These are phyloP conservation scores for Geranium rotundifolium DNA, from an alignment of 345 rosid species.

Conservation along the genomic window DNA sequence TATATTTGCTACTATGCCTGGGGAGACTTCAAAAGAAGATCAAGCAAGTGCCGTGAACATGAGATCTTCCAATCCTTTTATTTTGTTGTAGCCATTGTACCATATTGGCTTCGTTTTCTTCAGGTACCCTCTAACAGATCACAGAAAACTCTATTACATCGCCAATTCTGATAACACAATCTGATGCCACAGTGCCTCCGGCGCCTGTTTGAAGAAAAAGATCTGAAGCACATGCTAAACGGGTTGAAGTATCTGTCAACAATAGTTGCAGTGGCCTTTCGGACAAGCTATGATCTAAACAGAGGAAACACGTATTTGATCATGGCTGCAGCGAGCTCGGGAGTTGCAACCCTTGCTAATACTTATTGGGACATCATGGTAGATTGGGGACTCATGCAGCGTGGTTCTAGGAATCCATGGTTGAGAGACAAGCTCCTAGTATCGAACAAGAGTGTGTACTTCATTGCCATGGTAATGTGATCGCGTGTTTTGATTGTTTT, in stretches of 20 bases:
- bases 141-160: too few species aligned
- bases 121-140: slow-evolving; percentile 28
- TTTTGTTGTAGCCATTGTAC: slow-evolving; percentile 42
- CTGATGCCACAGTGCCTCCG: slow-evolving; percentile 37
- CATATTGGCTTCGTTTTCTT: slow-evolving; percentile 62
- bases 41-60: slow-evolving; percentile 34
- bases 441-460: slow-evolving; percentile 44
- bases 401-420: slow-evolving; percentile 58
- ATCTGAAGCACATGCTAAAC: slow-evolving; percentile 28
- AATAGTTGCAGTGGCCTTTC: slow-evolving; percentile 39
- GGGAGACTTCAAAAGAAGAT: slow-evolving; percentile 23
- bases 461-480: slow-evolving; percentile 49
- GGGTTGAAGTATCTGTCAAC: slow-evolving; percentile 51
- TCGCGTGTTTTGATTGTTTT: neutral
- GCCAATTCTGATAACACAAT: too few species aligned
- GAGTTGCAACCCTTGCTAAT: slow-evolving; percentile 36
- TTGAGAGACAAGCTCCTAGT: slow-evolving; percentile 66
- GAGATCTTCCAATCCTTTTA: slow-evolving; percentile 32
- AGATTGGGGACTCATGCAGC: slow-evolving; percentile 69
- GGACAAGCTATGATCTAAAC: slow-evolving; percentile 28
- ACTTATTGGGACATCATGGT: slow-evolving; percentile 65
- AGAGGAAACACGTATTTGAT: slow-evolving; percentile 26
- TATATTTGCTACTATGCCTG: slow-evolving; percentile 15
- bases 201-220: slow-evolving; percentile 49
- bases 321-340: slow-evolving; percentile 39